A percentile compares a stretch with the other conserved stretches of the same genome.
phyloP scores from a whole-genome alignment of 1,284 basidiomycete genomes.

The Cryptococcus deneoformans region DNA sequence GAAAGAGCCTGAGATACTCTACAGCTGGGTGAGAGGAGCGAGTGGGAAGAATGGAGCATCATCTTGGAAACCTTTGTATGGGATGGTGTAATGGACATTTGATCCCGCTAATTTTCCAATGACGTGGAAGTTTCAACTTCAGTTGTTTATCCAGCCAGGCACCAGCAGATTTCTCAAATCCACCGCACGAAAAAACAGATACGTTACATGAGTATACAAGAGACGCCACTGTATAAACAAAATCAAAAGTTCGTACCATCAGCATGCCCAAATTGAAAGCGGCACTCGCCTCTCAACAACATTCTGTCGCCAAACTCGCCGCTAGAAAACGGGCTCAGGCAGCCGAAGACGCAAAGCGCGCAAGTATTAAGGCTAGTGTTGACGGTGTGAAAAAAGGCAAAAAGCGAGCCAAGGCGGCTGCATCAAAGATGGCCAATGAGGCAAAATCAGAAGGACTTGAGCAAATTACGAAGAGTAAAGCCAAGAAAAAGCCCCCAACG shows the following conservation, averaged over 20 bases:
- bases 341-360: slow-evolving; percentile 14
- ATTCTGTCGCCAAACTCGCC: slow-evolving; percentile 14
- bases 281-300: slow-evolving; percentile 27
- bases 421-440: neutral
- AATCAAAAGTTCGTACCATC: neutral
- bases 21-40: too few species aligned
- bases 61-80: too few species aligned
- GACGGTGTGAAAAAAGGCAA: slow-evolving; percentile 24
- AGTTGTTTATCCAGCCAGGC: too few species aligned
- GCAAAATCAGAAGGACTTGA: neutral
- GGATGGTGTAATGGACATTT: too few species aligned
- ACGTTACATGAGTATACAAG: too few species aligned
- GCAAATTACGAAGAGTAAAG: slow-evolving; percentile 3
- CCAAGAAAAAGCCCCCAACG: slow-evolving; percentile 58
- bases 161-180: too few species aligned
- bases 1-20: neutral
- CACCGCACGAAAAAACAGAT: too few species aligned
- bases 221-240: too few species aligned
- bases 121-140: too few species aligned
- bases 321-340: slow-evolving; percentile 13
- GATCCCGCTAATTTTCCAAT: too few species aligned
- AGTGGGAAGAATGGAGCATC: too few species aligned
- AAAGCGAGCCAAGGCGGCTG: slow-evolving; percentile 17
- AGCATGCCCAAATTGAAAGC: slow-evolving; percentile 25
- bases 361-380: slow-evolving; percentile 12